Conservation (phyloP, 2,329 filamentous ascomycete species). For the Diaporthe helianthi region DNA sequence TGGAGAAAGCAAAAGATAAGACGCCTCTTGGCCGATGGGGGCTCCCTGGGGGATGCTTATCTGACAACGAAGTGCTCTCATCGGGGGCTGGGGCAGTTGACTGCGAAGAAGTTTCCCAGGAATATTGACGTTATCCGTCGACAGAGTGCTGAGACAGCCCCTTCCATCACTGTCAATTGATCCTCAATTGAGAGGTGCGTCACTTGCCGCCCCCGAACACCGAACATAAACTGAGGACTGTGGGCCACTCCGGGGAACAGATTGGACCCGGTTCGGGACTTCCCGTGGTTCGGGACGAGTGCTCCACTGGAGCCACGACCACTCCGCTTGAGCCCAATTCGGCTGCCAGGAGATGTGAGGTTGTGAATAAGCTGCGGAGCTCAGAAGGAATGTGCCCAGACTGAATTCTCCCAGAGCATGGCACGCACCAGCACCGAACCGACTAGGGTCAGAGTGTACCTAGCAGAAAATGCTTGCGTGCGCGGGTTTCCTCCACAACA, state of each 20-base stretch:
- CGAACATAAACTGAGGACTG: neutral
- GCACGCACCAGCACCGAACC: neutral
- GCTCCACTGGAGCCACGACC: conserved; percentile 4
- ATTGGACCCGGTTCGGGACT: conserved; percentile 15
- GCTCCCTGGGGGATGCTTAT: neutral
- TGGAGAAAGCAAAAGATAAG: conserved; percentile 13
- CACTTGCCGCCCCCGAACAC: neutral
- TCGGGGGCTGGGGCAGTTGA: neutral
- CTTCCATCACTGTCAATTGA: neutral
- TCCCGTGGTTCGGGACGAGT: conserved; percentile 12
- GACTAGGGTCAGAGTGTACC: neutral
- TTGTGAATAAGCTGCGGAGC: neutral
- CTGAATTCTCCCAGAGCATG: too few relatives aligned
- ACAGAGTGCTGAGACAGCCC: neutral
- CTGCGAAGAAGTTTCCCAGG: neutral
- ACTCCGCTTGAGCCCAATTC: neutral
- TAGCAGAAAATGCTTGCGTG: neutral
- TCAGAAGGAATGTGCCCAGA: neutral
- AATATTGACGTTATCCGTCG: neutral
- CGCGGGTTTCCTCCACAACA: neutral
- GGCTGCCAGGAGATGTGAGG: neutral
- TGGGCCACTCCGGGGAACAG: neutral
- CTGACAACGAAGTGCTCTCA: neutral
- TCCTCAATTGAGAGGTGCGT: neutral
- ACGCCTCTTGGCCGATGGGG: neutral